phyloP scores from a whole-genome alignment of 2,329 filamentous ascomycete species.

The Tolypocladium album region DNA sequence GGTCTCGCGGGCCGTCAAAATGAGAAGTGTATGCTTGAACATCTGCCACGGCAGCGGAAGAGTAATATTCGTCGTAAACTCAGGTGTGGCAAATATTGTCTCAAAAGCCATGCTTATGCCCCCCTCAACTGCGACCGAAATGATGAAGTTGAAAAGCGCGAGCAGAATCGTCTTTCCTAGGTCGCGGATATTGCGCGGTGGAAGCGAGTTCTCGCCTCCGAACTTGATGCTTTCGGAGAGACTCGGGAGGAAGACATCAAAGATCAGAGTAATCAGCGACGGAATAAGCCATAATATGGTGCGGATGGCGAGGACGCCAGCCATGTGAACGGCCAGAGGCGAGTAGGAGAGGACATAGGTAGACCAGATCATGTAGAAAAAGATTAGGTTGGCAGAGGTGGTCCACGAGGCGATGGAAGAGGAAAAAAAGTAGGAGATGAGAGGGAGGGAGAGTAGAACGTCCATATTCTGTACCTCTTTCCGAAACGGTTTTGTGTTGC shows the following conservation, averaged over 20 bases:
- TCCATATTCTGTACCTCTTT: conserved; percentile 36
- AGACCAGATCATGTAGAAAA: conserved; percentile 87
- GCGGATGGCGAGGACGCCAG: too few species aligned
- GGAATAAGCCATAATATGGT: too few species aligned
- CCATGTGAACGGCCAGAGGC: too few species aligned
- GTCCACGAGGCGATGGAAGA: conserved; percentile 56
- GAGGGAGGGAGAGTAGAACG: conserved; percentile 62
- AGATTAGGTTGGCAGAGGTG: conserved; percentile 66
- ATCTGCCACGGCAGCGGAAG: background rate
- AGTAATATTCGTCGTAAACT: conserved; percentile 11
- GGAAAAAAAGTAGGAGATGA: conserved; percentile 53
- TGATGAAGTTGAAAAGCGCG: conserved; percentile 28
- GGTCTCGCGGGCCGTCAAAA: conserved; percentile 35
- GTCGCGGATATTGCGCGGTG: conserved; percentile 27
- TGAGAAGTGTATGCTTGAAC: background rate
- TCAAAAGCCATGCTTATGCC: background rate
- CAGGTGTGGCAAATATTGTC: background rate
- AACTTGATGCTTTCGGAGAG: conserved; percentile 60
- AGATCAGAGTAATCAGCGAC: too few species aligned
- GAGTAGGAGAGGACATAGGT: conserved; percentile 26
- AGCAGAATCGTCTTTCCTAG: conserved; percentile 27
- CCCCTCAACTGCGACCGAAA: background rate
- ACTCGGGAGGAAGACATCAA: conserved; percentile 44
- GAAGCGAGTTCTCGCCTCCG: conserved; percentile 24
- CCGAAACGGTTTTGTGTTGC: background rate